Evolutionary conservation across 2,329 filamentous ascomycete species (phyloP).

Genomic region (Diaporthe humulicola): DNA sequence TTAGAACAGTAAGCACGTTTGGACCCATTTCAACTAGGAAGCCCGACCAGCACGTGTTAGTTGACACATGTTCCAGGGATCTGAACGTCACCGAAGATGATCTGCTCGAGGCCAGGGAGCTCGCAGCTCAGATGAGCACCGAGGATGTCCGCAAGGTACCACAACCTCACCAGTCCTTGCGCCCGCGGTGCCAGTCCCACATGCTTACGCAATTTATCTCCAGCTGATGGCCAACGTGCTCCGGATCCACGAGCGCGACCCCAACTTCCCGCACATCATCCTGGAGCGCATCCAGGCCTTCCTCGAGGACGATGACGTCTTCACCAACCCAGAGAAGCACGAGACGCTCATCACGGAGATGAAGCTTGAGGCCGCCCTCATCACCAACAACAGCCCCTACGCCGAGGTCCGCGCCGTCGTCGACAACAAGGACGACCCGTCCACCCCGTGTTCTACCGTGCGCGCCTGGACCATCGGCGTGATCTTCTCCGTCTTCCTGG

Average conservation of each 20-base stretch:
- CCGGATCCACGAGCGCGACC: slow-evolving; percentile 58
- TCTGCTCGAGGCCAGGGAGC: slow-evolving; percentile 11
- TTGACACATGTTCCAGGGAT: neutral
- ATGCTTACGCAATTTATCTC: neutral
- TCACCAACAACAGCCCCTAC: slow-evolving; percentile 69
- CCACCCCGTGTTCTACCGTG: slow-evolving; percentile 65
- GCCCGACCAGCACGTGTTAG: neutral
- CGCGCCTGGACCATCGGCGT: slow-evolving; percentile 67
- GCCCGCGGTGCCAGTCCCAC: neutral
- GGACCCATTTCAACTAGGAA: neutral
- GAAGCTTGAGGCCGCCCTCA: slow-evolving; percentile 67
- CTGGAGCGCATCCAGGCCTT: slow-evolving; percentile 57
- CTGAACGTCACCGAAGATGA: slow-evolving; percentile 21
- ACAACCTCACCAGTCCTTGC: neutral
- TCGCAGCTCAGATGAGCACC: slow-evolving; percentile 22
- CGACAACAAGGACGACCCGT: slow-evolving; percentile 66
- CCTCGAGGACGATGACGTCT: slow-evolving; percentile 59
- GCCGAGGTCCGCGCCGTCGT: slow-evolving; percentile 69
- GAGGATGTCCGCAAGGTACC: slow-evolving; percentile 21
- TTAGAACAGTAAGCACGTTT: neutral
- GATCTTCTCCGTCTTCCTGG: slow-evolving; percentile 62
- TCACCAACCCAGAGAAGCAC: slow-evolving; percentile 60
- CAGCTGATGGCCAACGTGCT: slow-evolving; percentile 19
- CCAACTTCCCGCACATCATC: slow-evolving; percentile 59
- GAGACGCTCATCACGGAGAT: slow-evolving; percentile 64